Base-by-base conservation (phyloP, 2,329 filamentous ascomycete genomes). In the Trichoderma pleuroti region DNA sequence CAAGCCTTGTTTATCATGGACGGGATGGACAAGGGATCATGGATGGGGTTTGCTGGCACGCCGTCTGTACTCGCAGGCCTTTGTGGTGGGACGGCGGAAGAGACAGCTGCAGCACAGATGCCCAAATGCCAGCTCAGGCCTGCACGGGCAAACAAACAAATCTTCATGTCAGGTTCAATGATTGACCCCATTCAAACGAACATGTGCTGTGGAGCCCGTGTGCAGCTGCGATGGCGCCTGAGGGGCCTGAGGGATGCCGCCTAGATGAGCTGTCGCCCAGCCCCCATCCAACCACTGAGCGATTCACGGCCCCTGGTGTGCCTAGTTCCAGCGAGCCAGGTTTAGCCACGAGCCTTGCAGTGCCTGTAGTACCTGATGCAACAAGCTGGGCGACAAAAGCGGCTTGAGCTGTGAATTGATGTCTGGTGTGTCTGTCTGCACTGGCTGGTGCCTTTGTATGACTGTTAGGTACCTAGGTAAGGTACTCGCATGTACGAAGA, bases 171-270 rank as follows among this genome's bases (percentile, higher is more conserved):
- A 62, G 34, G 21, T 28, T 28, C 42, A 21, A 46, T 21, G 16
- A 42, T 10, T 42, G 34, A n/a, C 39, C 28, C 60, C 39, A 32
- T 49, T 18, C n/a, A 8, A 30, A 54, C 30, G 67, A 61, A 69
- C 57, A 54, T 46, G 42, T 36, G 67, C 59, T 32, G 68, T 70
- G 68, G 61, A 65, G 49, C 59, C 49, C 46, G 54, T n/a, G n/a
- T n/a, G n/a, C 49, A 70, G 46, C 68, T 65, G 68, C 49, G 64
- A 64, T 59, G 52, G 30, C 60, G 68, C 68, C 68, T 70, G 61
- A 70, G 59, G 49, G 30, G 39, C 39, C 39, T 42, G 39, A 42
- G 39, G 39, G 39, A 42, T 42, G 39, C 39, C 39, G 18, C 39
- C 39, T 46, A 59, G 67, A 70, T 70, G 67, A 70, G 67, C 67